Evolutionary conservation across 2,329 filamentous ascomycete genomes (phyloP).

Genomic region (Pseudogymnoascus sp.): DNA sequence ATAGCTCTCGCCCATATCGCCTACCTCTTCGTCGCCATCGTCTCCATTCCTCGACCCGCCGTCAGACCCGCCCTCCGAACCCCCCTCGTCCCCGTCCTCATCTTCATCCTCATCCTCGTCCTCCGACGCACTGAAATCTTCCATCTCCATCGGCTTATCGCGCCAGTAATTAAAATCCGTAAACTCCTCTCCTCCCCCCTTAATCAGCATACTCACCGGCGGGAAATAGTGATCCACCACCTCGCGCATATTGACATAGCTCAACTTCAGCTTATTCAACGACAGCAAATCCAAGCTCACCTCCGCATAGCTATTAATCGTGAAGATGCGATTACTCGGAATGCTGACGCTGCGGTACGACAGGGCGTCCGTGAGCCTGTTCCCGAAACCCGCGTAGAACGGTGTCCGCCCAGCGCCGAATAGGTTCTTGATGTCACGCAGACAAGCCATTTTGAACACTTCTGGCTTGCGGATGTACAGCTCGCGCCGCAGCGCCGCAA

Average conservation of each 20-base stretch:
- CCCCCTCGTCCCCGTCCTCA: conserved; percentile 40
- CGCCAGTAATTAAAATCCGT: conserved; percentile 98
- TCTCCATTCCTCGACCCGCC: conserved; percentile 38
- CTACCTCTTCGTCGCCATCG: conserved; percentile 41
- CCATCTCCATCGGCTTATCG: conserved; percentile 70
- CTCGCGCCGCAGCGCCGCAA: conserved; percentile 84
- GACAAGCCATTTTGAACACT: conserved; percentile 98
- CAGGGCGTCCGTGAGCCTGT: conserved; percentile 89
- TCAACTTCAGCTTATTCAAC: conserved; percentile 91
- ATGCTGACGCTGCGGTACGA: conserved; percentile 96
- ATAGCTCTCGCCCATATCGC: conserved; percentile 47
- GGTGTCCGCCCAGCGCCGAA: conserved; percentile 71
- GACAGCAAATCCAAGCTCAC: conserved; percentile 84
- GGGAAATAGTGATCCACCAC: conserved; percentile 98
- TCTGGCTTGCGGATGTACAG: conserved; percentile 94
- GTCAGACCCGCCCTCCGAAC: conserved; percentile 35
- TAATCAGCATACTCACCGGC: conserved; percentile 76
- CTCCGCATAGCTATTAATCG: conserved; percentile 96
- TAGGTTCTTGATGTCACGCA: conserved; percentile 84
- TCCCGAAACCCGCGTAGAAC: conserved; percentile 96
- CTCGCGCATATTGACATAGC: conserved; percentile 93
- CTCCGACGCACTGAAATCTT: conserved; percentile 82
- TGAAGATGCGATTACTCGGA: conserved; percentile 88
- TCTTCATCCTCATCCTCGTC: conserved; percentile 47
- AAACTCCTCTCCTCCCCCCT: conserved; percentile 84